These are phyloP conservation scores for Lanmaoa pseudosensibilis DNA, from an alignment of 768 basidiomycete genomes.

Conservation along the genomic window DNA sequence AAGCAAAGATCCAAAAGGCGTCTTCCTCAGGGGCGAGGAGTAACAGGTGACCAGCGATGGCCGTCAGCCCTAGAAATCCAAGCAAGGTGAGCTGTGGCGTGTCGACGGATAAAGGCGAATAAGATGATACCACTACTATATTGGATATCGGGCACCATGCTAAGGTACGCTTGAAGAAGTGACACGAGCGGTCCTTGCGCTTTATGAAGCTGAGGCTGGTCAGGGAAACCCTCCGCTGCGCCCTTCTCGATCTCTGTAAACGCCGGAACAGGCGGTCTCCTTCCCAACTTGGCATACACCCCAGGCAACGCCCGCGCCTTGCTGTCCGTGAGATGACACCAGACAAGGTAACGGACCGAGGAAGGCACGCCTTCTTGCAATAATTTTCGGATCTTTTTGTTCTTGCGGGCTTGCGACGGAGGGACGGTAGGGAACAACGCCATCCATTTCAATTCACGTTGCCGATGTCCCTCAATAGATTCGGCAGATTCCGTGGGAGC, in stretches of 20 bases:
- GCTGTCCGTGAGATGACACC: constrained; percentile 78
- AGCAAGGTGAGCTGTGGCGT: not conserved
- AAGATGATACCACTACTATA: constrained; percentile 57
- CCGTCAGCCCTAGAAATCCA: constrained; percentile 53
- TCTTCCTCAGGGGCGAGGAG: constrained; percentile 82
- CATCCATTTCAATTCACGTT: constrained; percentile 79
- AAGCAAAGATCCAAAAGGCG: constrained; percentile 88
- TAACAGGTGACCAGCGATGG: constrained; percentile 70
- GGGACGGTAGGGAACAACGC: constrained; percentile 53
- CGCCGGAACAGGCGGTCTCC: constrained; percentile 51
- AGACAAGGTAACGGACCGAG: constrained; percentile 81
- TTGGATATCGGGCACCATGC: constrained; percentile 81
- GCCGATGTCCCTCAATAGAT: constrained; percentile 61
- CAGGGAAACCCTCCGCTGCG: constrained; percentile 51
- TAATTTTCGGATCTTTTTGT: constrained; percentile 75
- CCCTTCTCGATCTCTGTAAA: constrained; percentile 61
- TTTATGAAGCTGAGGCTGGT: constrained; percentile 58
- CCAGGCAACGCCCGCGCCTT: constrained; percentile 68
- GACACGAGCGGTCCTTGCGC: constrained; percentile 56
- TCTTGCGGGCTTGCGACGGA: constrained; percentile 67
- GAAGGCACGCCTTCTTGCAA: constrained; percentile 79
- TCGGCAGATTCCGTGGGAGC: constrained; percentile 20
- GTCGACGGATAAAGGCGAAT: not conserved
- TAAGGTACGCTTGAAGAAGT: constrained; percentile 70
- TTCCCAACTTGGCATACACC: constrained; percentile 63